Percentiles rank a stretch among this genome's conserved stretches.
Evolutionary conservation across 2,329 filamentous ascomycete species (phyloP).

Genomic region (Myriosclerotinia curreyana): DNA sequence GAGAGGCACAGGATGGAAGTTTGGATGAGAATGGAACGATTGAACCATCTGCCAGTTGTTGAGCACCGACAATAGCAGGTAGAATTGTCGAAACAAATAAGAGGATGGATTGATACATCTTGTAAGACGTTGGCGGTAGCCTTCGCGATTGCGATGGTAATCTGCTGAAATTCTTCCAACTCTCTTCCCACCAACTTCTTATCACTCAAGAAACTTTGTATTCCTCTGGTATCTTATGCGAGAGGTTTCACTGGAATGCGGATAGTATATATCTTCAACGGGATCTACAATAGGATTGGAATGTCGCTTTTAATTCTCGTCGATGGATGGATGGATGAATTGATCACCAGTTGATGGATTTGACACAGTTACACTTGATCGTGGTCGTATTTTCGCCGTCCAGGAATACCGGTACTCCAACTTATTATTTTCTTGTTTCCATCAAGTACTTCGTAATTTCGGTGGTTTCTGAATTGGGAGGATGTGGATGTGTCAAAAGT

Average conservation of each 20-base stretch:
- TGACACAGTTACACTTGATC: not conserved
- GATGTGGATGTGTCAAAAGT: not conserved
- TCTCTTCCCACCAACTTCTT: not conserved
- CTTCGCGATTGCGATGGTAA: constrained; percentile 11
- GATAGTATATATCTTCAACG: not conserved
- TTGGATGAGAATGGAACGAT: constrained; percentile 54
- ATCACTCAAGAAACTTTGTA: not conserved
- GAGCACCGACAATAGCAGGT: constrained; percentile 14
- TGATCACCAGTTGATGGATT: not conserved
- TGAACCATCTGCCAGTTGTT: constrained; percentile 28
- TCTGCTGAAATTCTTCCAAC: not conserved
- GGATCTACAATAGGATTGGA: not conserved
- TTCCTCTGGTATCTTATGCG: not conserved
- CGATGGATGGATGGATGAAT: not conserved
- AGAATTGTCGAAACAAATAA: constrained; percentile 16
- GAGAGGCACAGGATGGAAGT: constrained; percentile 60
- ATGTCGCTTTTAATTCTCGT: not conserved
- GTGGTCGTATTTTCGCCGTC: not conserved
- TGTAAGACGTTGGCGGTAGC: not conserved
- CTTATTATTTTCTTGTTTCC: not conserved
- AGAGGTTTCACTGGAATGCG: not conserved
- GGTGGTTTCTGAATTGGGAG: not conserved
- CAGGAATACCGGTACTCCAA: constrained; percentile 2
- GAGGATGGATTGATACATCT: constrained; percentile 22
- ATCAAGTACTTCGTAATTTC: constrained; percentile 17